These are phyloP conservation scores for Luffa acutangula DNA, from an alignment of 306 rosid species.

Conservation along the genomic window DNA sequence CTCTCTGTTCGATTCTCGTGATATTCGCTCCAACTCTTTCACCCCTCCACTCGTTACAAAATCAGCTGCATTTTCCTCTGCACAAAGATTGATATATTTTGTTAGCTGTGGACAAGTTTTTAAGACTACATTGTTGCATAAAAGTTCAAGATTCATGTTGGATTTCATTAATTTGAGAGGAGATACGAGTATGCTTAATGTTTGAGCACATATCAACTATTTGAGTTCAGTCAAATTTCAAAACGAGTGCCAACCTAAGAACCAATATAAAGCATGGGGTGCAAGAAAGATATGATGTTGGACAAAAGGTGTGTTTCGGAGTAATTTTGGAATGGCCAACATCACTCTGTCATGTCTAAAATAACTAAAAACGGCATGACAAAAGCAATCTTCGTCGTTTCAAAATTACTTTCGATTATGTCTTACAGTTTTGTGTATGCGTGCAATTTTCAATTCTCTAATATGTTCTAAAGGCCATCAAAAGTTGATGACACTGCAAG, in stretches of 20 bases:
- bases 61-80: slow-evolving; percentile 46
- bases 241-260: neutral
- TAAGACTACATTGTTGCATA: neutral
- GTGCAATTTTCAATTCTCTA: too few relatives aligned
- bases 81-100: neutral
- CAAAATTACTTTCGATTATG: too few relatives aligned
- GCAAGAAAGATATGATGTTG: neutral
- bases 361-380: too few relatives aligned
- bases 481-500: neutral
- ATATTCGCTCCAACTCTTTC: slow-evolving; percentile 39
- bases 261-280: neutral
- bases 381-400: too few relatives aligned
- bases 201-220: neutral
- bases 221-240: neutral
- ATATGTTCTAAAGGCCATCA: neutral
- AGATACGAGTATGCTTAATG: neutral
- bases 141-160: neutral
- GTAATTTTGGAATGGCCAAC: too few relatives aligned
- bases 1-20: slow-evolving; percentile 38
- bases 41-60: slow-evolving; percentile 35
- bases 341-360: too few relatives aligned
- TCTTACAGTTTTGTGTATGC: too few relatives aligned
- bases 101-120: neutral
- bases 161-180: neutral
- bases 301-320: neutral